These are phyloP conservation scores for Arabis hirsuta DNA, from an alignment of 345 rosid genomes.

Conservation along the genomic window DNA sequence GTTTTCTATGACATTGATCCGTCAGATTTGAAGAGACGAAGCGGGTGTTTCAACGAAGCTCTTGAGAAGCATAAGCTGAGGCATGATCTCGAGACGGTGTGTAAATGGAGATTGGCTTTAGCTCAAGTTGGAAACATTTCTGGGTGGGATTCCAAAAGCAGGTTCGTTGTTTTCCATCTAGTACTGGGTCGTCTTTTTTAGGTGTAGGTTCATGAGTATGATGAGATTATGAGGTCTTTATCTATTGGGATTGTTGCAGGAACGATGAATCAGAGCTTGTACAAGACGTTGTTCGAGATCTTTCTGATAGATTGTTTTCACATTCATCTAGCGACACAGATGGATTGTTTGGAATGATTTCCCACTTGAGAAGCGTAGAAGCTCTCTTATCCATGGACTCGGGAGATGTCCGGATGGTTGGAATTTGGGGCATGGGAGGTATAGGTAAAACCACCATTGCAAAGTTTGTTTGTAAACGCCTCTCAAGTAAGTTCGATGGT, in stretches of 20 bases:
- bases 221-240: neutral
- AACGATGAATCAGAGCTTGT: neutral
- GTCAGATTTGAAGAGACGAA: constrained; percentile 24
- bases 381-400: neutral
- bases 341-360: neutral
- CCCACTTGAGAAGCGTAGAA: neutral
- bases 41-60: neutral
- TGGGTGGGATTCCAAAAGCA: constrained; percentile 36
- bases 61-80: neutral
- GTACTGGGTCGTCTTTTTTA: neutral
- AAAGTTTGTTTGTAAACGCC: neutral
- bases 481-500: neutral
- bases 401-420: constrained; percentile 15
- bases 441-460: constrained; percentile 27
- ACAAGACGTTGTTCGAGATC: neutral
- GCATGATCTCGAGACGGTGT: constrained; percentile 15
- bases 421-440: constrained; percentile 27
- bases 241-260: neutral
- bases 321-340: neutral
- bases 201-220: neutral
- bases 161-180: constrained; percentile 5
- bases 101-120: constrained; percentile 13
- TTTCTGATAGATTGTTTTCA: neutral
- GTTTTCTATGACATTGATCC: constrained; percentile 30
- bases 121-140: constrained; percentile 23